A percentile compares a stretch with the other conserved stretches of the same genome.
Evolutionary conservation across 306 rosid species (phyloP).

Genomic region (Leucaena leucocephala): DNA sequence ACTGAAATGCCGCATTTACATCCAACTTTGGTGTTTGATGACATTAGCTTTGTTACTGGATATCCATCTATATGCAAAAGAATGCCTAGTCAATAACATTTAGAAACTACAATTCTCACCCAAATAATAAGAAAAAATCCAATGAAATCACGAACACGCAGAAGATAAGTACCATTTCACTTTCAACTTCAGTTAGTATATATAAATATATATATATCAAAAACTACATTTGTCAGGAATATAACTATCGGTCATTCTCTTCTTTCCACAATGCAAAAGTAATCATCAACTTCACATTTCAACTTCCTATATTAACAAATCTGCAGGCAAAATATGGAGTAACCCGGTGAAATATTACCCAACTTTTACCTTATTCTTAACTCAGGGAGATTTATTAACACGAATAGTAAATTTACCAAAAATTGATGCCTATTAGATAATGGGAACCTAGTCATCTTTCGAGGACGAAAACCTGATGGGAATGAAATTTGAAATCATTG

Average conservation of each 20-base stretch:
- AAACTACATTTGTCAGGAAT: neutral
- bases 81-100: neutral
- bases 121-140: neutral
- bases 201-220: no score
- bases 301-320: neutral
- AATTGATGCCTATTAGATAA: neutral
- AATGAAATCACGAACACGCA: neutral
- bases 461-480: no score
- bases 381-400: neutral
- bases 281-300: neutral
- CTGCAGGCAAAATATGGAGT: neutral
- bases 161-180: neutral
- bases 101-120: neutral
- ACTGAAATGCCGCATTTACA: neutral
- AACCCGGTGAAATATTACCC: neutral
- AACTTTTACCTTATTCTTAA: neutral
- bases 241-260: neutral
- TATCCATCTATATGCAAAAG: constrained; percentile 4
- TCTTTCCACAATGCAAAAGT: neutral
- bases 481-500: no score
- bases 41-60: constrained; percentile 7
- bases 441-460: no score
- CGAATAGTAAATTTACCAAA: neutral
- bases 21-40: neutral
- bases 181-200: neutral